phyloP scores from a whole-genome alignment of 2,329 filamentous ascomycete species.

The Amauroascus verrucosus region DNA sequence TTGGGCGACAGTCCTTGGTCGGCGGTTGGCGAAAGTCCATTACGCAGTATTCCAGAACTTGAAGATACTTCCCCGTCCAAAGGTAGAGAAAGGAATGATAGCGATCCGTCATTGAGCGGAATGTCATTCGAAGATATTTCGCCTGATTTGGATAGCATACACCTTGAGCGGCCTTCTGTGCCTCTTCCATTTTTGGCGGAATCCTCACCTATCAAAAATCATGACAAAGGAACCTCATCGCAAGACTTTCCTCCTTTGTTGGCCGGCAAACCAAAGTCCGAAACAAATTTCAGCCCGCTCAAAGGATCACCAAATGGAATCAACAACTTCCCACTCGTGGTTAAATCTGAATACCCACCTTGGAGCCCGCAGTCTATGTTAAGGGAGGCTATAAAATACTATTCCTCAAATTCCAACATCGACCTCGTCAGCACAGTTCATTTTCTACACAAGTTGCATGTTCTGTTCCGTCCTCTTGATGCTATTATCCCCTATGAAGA shows the following conservation, averaged over 20 bases:
- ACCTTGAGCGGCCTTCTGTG: slow-evolving; percentile 38
- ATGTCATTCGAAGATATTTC: slow-evolving; percentile 22
- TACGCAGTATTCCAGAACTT: slow-evolving; percentile 16
- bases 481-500: slow-evolving; percentile 36
- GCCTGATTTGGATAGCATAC: slow-evolving; percentile 21
- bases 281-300: background rate
- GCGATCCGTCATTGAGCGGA: slow-evolving; percentile 13
- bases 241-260: background rate
- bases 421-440: slow-evolving; percentile 36
- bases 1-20: slow-evolving; percentile 20
- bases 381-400: slow-evolving; percentile 33
- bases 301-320: slow-evolving; percentile 1
- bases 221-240: background rate
- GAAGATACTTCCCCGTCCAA: slow-evolving; percentile 15
- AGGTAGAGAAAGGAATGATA: slow-evolving; percentile 13
- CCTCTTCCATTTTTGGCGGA: slow-evolving; percentile 30
- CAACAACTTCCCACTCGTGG: slow-evolving; percentile 25
- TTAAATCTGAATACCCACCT: slow-evolving; percentile 26
- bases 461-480: slow-evolving; percentile 31
- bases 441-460: slow-evolving; percentile 32
- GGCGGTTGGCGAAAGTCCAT: slow-evolving; percentile 15
- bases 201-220: slow-evolving; percentile 16
- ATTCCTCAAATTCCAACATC: slow-evolving; percentile 29
- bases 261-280: background rate
- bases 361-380: slow-evolving; percentile 33